These are phyloP conservation scores for Halophytophthora polymorphica DNA, from an alignment of 352 stramenopile genomes.

Conservation along the genomic window DNA sequence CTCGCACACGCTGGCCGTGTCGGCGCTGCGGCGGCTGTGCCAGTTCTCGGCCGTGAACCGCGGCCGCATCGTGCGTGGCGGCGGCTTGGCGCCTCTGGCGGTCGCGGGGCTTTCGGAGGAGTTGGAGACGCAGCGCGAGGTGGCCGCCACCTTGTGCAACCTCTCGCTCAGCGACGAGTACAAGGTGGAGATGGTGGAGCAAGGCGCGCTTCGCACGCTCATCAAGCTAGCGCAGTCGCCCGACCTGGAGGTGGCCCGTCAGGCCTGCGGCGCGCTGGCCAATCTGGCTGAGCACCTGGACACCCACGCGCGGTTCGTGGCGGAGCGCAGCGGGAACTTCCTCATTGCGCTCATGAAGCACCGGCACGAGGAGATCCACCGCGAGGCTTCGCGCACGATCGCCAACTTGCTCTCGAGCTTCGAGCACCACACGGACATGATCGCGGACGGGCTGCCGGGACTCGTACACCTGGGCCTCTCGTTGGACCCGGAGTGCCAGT, in stretches of 20 bases:
- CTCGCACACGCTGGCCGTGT: constrained; percentile 90
- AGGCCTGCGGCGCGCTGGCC: constrained; percentile 90
- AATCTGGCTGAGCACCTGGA: constrained; percentile 95
- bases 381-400: constrained; percentile 90
- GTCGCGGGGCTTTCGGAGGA: constrained; percentile 84
- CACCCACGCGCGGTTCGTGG: constrained; percentile 89
- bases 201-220: constrained; percentile 74
- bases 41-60: constrained; percentile 89
- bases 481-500: constrained; percentile 92
- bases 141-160: constrained; percentile 92
- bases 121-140: constrained; percentile 94
- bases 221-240: constrained; percentile 85
- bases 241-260: constrained; percentile 90
- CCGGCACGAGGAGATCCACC: constrained; percentile 88
- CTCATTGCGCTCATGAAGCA: constrained; percentile 84
- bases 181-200: constrained; percentile 87
- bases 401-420: constrained; percentile 94
- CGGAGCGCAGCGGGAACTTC: constrained; percentile 63
- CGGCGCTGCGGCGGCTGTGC: constrained; percentile 90
- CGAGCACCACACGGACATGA: constrained; percentile 89
- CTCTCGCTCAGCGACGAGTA: constrained; percentile 91
- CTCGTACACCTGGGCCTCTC: constrained; percentile 90
- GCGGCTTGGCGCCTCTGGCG: constrained; percentile 82
- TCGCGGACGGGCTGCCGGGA: constrained; percentile 86
- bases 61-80: constrained; percentile 79